A percentile compares a stretch with the other conserved stretches of the same genome.
phyloP scores from a whole-genome alignment of 108 stramenopile species.

The Cyclotella atomus region DNA sequence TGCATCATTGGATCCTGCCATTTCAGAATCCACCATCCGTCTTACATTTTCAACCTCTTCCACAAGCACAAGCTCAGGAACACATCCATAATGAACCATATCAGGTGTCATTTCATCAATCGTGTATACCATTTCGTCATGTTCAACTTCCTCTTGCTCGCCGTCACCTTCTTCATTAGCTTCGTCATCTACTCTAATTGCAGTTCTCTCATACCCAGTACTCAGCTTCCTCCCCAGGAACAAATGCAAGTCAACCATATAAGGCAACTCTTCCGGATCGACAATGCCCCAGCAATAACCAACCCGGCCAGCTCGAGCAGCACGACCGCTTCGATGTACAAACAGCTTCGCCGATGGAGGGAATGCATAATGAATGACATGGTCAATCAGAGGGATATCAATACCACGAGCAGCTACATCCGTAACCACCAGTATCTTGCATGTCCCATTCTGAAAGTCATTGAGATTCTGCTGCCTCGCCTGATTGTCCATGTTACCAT shows the following conservation, averaged over 20 bases:
- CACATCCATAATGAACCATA: conserved; percentile 95
- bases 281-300: conserved; percentile 93
- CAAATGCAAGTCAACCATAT: conserved; percentile 96
- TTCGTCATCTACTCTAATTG: conserved; percentile 33
- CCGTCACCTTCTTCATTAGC: conserved; percentile 20
- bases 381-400: conserved; percentile 97
- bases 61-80: conserved; percentile 92
- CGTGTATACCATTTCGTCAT: conserved; percentile 67
- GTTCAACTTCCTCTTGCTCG: conserved; percentile 23
- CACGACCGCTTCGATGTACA: conserved; percentile 95
- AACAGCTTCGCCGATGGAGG: conserved; percentile 95
- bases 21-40: conserved; percentile 80
- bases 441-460: conserved; percentile 84
- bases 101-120: conserved; percentile 94
- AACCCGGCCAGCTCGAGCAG: conserved; percentile 91
- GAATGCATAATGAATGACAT: conserved; percentile 97
- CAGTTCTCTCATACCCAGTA: conserved; percentile 38
- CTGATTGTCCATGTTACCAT: conserved; percentile 96
- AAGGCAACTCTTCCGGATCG: conserved; percentile 96
- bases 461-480: conserved; percentile 88
- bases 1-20: conserved; percentile 72
- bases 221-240: conserved; percentile 90
- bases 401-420: conserved; percentile 99
- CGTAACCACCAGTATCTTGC: conserved; percentile 93
- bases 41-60: conserved; percentile 92